phyloP scores from a whole-genome alignment of 2,329 filamentous ascomycete genomes.

The Ceratocystis cacaofunesta region DNA sequence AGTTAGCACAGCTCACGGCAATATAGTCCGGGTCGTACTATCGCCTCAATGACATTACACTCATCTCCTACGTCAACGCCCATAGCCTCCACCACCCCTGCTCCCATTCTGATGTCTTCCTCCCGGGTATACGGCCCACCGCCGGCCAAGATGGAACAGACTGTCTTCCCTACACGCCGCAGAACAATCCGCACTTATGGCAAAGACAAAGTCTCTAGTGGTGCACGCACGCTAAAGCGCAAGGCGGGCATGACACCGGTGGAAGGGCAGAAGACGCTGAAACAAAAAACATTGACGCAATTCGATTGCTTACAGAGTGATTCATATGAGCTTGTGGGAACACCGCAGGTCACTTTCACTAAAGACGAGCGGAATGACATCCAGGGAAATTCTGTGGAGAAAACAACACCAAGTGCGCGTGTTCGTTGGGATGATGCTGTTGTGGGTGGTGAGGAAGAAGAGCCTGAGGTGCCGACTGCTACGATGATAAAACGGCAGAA shows the following conservation, averaged over 20 bases:
- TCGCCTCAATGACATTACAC: background rate
- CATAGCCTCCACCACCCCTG: background rate
- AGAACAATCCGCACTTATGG: slow-evolving; percentile 26
- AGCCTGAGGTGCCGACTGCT: slow-evolving; percentile 14
- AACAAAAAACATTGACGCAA: slow-evolving; percentile 32
- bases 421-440: background rate
- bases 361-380: no score
- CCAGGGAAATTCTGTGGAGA: background rate
- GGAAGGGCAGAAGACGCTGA: slow-evolving; percentile 18
- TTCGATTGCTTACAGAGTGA: slow-evolving; percentile 12
- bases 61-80: background rate
- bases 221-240: background rate
- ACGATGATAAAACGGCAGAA: slow-evolving; percentile 19
- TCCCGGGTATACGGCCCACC: slow-evolving; percentile 26
- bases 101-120: background rate
- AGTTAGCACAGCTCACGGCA: no score
- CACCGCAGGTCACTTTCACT: background rate
- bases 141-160: slow-evolving; percentile 23
- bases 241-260: background rate
- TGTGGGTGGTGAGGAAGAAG: background rate
- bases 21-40: no score
- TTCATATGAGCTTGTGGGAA: background rate
- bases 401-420: background rate
- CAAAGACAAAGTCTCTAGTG: slow-evolving; percentile 14
- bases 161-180: slow-evolving; percentile 26